Evolutionary conservation across 1,284 basidiomycete species (phyloP), one percentile per base, ranked within the genome.

Genomic region (Fomitopsis schrenkii): DNA sequence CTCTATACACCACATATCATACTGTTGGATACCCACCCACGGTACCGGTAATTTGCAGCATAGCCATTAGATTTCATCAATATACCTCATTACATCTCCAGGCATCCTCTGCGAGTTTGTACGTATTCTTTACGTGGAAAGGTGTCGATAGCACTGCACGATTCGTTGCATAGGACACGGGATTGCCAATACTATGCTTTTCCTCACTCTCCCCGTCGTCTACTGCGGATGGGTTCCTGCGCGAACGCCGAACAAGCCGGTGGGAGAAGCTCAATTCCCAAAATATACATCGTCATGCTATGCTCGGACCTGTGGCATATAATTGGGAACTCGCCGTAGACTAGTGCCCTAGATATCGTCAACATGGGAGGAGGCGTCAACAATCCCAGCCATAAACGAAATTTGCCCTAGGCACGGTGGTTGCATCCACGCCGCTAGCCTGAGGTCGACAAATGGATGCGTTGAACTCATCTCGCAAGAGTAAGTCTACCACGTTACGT

Each of bases 401-500:
- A 55, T 77, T 75, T 35, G 76, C 72, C 12, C 66, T 65, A 36
- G 55, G 59, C 28, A 36, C 36, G 19, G 28, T 48, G 28, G 48
- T 17, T 2, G 9, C 54, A 15, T 42, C 55, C 7, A 46, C 55
- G 26, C 62, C 40, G 19, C 59, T 28, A 7, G 59, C 53, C 33
- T 41, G 50, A 3, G 55, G 56, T 26, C 61, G 62, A 15, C 90
- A 93, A 38, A 93, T 80, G 26, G 85, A 80, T 0, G 81, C 76
- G 40, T 80, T 74, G 69, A 86, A 94, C 69, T 87, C 82, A 35
- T 92, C 86, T 30, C 83, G 78, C 15, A 93, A 78, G 28, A 93
- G 79, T 26, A 92, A 77, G 64, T 93, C 92, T 55, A 94, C 91
- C 30, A 90, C 81, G 71, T 97, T 97, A 40, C 93, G 86, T 0